Evolutionary conservation across 2,329 filamentous ascomycete species (phyloP), one percentile per base, ranked within the genome.

Genomic region (Botrytis byssoidea): DNA sequence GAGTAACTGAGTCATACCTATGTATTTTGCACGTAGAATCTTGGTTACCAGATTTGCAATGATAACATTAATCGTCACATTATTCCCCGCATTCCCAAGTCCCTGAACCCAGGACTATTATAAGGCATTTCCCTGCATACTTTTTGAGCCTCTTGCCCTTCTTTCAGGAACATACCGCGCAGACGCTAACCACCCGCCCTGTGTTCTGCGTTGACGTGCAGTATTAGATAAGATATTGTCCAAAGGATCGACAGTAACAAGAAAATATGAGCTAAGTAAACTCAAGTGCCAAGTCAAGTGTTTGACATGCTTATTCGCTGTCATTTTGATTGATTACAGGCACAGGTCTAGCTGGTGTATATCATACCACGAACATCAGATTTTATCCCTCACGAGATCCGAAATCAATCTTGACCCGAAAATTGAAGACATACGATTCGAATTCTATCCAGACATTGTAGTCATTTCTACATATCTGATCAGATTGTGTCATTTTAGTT

Each of bases 51-150:
- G 5, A 73, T 88, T 87, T n/a, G 83, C 84, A 5, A 87, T 80
- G 29, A 88, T 82, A 70, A 87, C 83, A 44, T 84, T 84, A 4
- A 83, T 81, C 5, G 87, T 79, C 42, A 84, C 77, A 72, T 82
- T 83, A 74, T 85, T 83, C 0, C 85, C 86, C 3, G 83, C 85
- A 0, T 81, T 83, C 0, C 85, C 86, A 5, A 86, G 77, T 0
- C 89, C 89, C 59, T 77, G 74, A 18, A 77, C 60, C 75, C 76
- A 55, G 1, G 25, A 7, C 37, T 20, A 32, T 20, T 10, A 35
- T 60, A 12, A 70, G 40, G 40, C 37, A 44, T 59, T 22, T 69
- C 10, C 6, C 29, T 14, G 12, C n/a, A 14, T 16, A 4, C 12
- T 7, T 12, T 18, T 63, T 8, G 12, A 63, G 25, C 10, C 12